Evolutionary conservation across 768 basidiomycete genomes (phyloP).

Genomic region (Atractiella rhizophila): DNA sequence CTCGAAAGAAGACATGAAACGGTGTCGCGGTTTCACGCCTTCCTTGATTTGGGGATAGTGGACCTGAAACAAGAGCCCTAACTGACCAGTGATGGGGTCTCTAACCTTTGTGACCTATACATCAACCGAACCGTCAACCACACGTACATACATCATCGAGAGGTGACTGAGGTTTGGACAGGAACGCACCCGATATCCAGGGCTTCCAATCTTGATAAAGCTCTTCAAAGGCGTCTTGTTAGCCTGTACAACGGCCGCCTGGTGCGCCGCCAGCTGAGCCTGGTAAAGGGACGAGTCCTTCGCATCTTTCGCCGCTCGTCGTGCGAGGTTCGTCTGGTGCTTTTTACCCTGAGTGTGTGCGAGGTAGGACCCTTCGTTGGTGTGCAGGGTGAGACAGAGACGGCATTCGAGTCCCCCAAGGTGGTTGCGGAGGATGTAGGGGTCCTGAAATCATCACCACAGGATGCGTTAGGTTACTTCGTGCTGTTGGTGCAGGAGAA

Average conservation of each 20-base stretch:
- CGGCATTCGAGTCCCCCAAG: constrained; percentile 95
- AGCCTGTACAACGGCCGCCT: constrained; percentile 4
- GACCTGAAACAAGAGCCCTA: constrained; percentile 93
- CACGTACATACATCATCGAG: background rate
- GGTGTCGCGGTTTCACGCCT: constrained; percentile 52
- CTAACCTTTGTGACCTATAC: constrained; percentile 77
- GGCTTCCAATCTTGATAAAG: constrained; percentile 89
- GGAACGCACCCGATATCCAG: constrained; percentile 36
- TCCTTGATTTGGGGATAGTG: constrained; percentile 72
- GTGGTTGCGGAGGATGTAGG: constrained; percentile 95
- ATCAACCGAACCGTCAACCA: background rate
- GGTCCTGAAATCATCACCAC: constrained; percentile 35
- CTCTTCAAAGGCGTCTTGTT: constrained; percentile 48
- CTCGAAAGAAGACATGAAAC: constrained; percentile 96
- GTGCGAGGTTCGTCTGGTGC: constrained; percentile 91
- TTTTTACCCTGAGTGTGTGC: constrained; percentile 99
- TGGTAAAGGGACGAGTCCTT: constrained; percentile 82
- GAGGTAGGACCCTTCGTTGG: constrained; percentile 97
- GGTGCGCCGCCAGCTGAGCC: constrained; percentile 24
- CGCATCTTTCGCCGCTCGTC: constrained; percentile 87
- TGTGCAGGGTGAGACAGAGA: constrained; percentile 86
- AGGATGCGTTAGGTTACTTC: background rate
- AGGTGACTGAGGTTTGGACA: background rate
- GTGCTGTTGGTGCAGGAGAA: background rate
- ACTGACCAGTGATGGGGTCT: constrained; percentile 50